phyloP scores from a whole-genome alignment of 805 yeast genomes.

The Hanseniaspora hatyaiensis region DNA sequence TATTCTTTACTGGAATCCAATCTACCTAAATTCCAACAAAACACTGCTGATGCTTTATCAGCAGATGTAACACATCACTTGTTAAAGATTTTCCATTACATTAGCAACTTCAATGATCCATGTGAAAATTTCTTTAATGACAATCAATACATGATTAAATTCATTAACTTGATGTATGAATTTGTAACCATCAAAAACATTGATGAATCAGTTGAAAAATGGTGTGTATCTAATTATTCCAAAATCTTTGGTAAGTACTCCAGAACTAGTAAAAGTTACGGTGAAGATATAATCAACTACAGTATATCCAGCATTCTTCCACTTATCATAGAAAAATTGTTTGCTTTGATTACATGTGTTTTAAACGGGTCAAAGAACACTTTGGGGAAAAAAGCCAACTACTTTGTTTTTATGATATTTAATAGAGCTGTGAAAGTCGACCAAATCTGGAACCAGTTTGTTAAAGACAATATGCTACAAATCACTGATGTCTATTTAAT shows the following conservation, averaged over 20 bases:
- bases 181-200: constrained; percentile 39
- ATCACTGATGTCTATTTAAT: constrained; percentile 7
- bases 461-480: constrained; percentile 3
- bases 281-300: constrained; percentile 42
- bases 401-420: constrained; percentile 2
- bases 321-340: constrained; percentile 3
- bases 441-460: not conserved
- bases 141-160: constrained; percentile 33
- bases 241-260: constrained; percentile 55
- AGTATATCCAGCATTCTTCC: constrained; percentile 55
- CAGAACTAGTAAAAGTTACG: constrained; percentile 34
- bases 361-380: not conserved
- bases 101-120: constrained; percentile 42
- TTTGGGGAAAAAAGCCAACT: not conserved
- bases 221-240: constrained; percentile 73
- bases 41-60: not conserved
- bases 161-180: constrained; percentile 59
- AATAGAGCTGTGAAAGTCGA: constrained; percentile 17
- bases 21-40: not conserved
- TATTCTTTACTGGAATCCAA: constrained; percentile 1
- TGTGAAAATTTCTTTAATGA: constrained; percentile 39
- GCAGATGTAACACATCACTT: constrained; percentile 21
- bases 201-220: constrained; percentile 62
- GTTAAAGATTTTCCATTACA: constrained; percentile 54
- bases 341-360: not conserved